Base-by-base conservation (phyloP, 768 basidiomycete species). In the Leccinum incarnatum region DNA sequence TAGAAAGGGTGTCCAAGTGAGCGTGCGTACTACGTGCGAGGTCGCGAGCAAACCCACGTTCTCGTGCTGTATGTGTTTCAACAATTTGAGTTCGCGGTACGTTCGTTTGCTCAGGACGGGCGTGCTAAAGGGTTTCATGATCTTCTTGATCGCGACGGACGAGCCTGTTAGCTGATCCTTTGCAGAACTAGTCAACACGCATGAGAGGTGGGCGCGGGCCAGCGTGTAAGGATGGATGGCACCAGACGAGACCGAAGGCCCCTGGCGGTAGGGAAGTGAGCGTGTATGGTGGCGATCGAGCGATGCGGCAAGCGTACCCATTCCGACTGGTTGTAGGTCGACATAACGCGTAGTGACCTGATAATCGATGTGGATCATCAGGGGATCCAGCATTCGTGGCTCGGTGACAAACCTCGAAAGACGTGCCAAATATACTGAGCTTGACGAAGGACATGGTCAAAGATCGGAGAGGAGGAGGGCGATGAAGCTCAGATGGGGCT, bases 91-190 rank as follows among this genome's bases (percentile, higher is more conserved):
- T 77, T 99, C 97, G 61, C 97, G 85, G 75, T 98, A 98, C 1
- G 97, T 99, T 63, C 97, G 83, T 78, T 98, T 98, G 75, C 88
- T 89, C 67, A 99, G 81, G n/a, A 99, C 97, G 19, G 97, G 95
- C 6, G 97, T 98, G 72, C 90, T 92, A 79, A 99, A 99, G 7
- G 97, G 97, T 75, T 99, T 99, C 96, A 98, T 98, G 80, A 98
- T 99, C 86, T 98, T 98, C 85, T 99, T 99, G 80, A 99, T 95
- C 69, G 97, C 97, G 57, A 96, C 95, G 17, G 93, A 91, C 49
- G 93, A 85, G 45, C 86, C 90, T 9, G 94, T 96, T 55, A 98
- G 84, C 75, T 98, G 95, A 74, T 96, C 92, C 75, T 95, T 95
- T 34, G 93, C 90, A 17, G 94, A 95, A 69, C 95, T 96, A 14